Conservation (phyloP, 805 yeast genomes). For the Komagataella mondaviorum region DNA sequence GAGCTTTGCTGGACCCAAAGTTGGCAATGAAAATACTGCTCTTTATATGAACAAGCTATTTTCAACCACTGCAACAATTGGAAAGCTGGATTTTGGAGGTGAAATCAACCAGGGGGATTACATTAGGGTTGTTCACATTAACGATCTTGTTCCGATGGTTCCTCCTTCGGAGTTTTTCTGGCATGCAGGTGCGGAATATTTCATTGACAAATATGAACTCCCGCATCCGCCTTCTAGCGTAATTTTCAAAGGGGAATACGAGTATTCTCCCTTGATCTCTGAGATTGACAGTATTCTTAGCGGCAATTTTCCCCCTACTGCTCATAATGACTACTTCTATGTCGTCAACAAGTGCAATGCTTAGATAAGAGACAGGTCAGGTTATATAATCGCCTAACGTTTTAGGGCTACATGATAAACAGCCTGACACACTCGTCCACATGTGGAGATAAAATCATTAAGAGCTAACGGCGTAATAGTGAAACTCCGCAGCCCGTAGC, state of each 20-base stretch:
- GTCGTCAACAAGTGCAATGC: background rate
- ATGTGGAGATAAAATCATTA: too few relatives aligned
- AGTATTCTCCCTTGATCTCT: conserved; percentile 2
- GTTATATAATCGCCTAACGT: background rate
- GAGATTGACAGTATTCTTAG: background rate
- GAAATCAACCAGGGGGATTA: conserved; percentile 20
- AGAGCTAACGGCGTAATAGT: background rate
- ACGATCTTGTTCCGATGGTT: conserved; percentile 43
- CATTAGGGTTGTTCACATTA: conserved; percentile 41
- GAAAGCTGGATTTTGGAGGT: conserved; percentile 11
- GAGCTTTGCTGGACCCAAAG: conserved; percentile 51
- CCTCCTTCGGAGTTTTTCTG: conserved; percentile 33
- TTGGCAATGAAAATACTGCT: conserved; percentile 40
- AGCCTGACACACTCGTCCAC: too few relatives aligned
- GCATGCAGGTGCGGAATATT: conserved; percentile 40
- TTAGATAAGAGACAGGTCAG: background rate
- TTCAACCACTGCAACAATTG: conserved; percentile 19
- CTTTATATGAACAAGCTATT: conserved; percentile 39
- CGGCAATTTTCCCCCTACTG: background rate
- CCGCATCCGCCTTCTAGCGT: conserved; percentile 18
- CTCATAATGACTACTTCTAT: background rate
- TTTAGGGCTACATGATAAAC: too few relatives aligned
- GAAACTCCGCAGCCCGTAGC: background rate
- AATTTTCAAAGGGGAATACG: conserved; percentile 9
- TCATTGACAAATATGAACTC: conserved; percentile 20